These are phyloP conservation scores for Pythium vanterpoolii DNA, from an alignment of 352 stramenopile species.

Conservation along the genomic window DNA sequence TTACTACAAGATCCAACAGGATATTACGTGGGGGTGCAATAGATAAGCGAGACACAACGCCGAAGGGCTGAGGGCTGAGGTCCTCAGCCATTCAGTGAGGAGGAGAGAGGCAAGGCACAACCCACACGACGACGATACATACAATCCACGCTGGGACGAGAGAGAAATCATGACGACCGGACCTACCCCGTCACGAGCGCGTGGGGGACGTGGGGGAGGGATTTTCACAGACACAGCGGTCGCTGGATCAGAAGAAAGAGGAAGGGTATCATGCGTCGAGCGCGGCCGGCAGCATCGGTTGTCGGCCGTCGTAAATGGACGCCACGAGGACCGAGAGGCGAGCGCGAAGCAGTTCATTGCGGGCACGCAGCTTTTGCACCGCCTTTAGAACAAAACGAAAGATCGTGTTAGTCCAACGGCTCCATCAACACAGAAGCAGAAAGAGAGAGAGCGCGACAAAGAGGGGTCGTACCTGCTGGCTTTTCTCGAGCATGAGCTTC, in stretches of 20 bases:
- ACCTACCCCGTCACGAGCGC: not conserved
- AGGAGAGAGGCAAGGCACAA: not conserved
- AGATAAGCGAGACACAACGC: no score
- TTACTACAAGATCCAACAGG: not conserved
- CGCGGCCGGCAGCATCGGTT: slow-evolving; percentile 16
- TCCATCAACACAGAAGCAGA: no score
- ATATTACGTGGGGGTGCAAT: slow-evolving; percentile 13
- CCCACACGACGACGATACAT: slow-evolving; percentile 9
- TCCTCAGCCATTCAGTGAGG: no score
- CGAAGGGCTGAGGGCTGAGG: no score
- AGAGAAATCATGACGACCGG: not conserved
- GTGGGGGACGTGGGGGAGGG: not conserved
- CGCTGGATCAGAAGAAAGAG: not conserved
- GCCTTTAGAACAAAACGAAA: slow-evolving; percentile 27
- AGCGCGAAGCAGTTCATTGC: slow-evolving; percentile 61
- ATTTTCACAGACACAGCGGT: no score
- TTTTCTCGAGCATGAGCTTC: slow-evolving; percentile 79
- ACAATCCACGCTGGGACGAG: not conserved
- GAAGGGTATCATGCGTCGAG: slow-evolving; percentile 16
- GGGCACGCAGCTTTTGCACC: slow-evolving; percentile 53
- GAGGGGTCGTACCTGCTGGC: slow-evolving; percentile 44
- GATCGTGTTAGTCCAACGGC: not conserved
- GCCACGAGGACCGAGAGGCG: slow-evolving; percentile 54
- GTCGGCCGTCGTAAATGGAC: slow-evolving; percentile 52
- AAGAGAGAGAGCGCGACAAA: not conserved